Evolutionary conservation across 768 basidiomycete genomes (phyloP), one percentile per base, ranked within the genome.

Genomic region (Russula sp.): DNA sequence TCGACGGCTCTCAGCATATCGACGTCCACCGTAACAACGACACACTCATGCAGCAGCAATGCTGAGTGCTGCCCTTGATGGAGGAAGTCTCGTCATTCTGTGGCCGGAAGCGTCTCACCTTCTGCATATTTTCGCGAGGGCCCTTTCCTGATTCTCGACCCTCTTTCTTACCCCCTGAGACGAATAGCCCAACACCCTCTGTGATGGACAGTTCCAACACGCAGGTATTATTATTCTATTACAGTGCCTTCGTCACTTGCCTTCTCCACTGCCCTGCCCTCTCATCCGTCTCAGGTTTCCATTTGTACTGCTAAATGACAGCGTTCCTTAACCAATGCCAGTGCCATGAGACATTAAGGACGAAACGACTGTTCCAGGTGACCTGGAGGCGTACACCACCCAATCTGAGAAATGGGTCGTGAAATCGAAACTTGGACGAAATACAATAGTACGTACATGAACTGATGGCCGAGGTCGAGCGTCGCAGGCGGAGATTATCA

Each of bases 391-490:
- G 46, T 35, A 59, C 52, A 25, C 38, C 62, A 20, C 62, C 62
- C 13, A 2, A n/a, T 18, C 45, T 57, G 36, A 63, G 59, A 54
- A 34, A 51, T 34, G 56, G 42, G 3, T 59, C 62, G 62, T 35
- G 62, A 63, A 41, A 63, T 52, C 52, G 62, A 63, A 46, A 57
- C 62, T 4, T 59, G 59, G 52, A 63, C 59, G 34, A 64, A 64
- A 18, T 64, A 64, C 49, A 64, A 64, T 60, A 63, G 22, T 58
- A 60, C 64, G 61, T 60, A n/a, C 57, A 18, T n/a, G 58, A 58
- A 13, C 64, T 65, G 1, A 53, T 36, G n/a, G 45, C 63, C 39
- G 64, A 60, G 34, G 49, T 56, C n/a, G 56, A 65, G 29, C 63
- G 63, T n/a, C 29, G 42, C 63, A 55, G 3, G 42, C 59, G 11